Base-by-base conservation (phyloP, 345 rosid genomes). In the Sonneratia caseolaris region DNA sequence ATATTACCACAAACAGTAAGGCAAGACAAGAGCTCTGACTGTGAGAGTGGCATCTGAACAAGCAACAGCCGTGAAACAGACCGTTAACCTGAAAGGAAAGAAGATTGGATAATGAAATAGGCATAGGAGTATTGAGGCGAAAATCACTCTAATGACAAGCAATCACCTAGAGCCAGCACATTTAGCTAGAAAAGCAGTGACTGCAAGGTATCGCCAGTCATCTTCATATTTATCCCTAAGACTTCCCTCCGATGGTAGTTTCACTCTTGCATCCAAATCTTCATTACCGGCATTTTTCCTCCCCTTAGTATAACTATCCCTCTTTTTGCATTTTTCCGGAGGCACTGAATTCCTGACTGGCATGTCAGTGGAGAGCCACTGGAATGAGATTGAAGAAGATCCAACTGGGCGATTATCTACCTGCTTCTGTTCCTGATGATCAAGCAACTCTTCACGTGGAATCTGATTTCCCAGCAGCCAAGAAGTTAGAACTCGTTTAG, bases 321-420 rank as follows among this genome's bases (percentile, higher is more conserved):
- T 43, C 53, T 71, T 73, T 75, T 83, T 84, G 0, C 70, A 40
- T 66, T 72, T 87, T 72, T 82, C 76, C 71, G 71, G 78, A 47
- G 79, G 70, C 72, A 75, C 83, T 51, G 85, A 82, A 68, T 71
- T 80, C 84, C 84, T 92, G 55, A 82, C 75, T 57, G 99, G 97
- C 92, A 89, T 89, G 83, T 92, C 96, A 59, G 97, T 86, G 70
- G 97, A 87, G 74, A 95, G 97, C 99, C 99, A 95, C 72, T 86
- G 91, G 75, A 90, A 95, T 64, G 96, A 90, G 82, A 95, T 77
- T 77, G 92, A 80, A n/a, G 90, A 79, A 70, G 80, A 77, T 40
- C 40, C 80, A 71, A 71, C 71, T 38, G 76, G 68, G 32, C 75
- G 83, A 76, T 77, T 80, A 71, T 64, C 79, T 72, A 62, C 38